These are phyloP conservation scores for Argentina anserina DNA, from an alignment of 306 rosid species.

Conservation along the genomic window DNA sequence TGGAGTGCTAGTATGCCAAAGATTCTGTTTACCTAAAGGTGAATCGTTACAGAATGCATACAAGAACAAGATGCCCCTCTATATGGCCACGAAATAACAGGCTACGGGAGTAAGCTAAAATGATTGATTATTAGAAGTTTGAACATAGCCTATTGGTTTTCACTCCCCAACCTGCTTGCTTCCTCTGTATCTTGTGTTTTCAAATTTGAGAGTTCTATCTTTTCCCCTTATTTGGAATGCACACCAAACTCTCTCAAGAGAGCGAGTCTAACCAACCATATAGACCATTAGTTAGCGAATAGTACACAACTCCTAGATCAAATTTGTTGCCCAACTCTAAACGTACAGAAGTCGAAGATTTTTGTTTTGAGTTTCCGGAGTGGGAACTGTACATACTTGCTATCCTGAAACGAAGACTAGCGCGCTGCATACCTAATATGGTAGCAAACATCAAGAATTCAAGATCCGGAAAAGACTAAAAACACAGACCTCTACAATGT, in stretches of 20 bases:
- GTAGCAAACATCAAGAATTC: no score
- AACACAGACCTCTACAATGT: no score
- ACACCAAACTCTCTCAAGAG: neutral
- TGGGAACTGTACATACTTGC: neutral
- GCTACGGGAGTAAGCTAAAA: neutral
- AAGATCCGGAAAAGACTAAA: no score
- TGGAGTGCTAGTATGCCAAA: neutral
- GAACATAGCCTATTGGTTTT: no score
- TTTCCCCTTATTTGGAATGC: no score
- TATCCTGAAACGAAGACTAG: no score
- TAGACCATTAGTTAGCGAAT: neutral
- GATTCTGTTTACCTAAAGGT: neutral
- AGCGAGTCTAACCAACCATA: neutral
- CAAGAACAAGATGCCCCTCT: neutral
- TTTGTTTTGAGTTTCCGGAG: no score
- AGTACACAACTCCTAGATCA: no score
- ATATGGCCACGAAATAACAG: neutral
- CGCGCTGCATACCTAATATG: no score
- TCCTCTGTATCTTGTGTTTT: no score
- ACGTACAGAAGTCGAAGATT: neutral
- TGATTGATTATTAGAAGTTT: neutral
- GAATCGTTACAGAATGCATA: neutral
- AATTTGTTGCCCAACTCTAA: neutral
- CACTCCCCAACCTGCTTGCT: no score
- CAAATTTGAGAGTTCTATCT: no score